Conservation (phyloP, 176 grass and related monocot species). For the Ensete ventricosum region DNA sequence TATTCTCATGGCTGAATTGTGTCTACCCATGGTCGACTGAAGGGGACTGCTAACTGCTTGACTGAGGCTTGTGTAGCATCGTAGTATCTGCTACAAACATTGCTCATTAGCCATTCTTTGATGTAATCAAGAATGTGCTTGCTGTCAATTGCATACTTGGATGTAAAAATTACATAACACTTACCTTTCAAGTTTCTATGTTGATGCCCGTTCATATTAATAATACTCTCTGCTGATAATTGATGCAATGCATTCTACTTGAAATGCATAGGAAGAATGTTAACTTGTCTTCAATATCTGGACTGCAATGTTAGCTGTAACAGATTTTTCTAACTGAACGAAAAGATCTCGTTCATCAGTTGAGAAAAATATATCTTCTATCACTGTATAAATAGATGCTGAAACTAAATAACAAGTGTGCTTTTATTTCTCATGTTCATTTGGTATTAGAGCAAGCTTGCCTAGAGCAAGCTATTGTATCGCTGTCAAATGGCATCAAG, state of each 20-base stretch:
- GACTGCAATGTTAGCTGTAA: no score
- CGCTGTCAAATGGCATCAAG: no score
- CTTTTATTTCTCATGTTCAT: no score
- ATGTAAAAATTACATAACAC: not conserved
- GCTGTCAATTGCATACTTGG: not conserved
- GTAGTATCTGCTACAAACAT: not conserved
- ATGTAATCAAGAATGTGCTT: not conserved
- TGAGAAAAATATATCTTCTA: no score
- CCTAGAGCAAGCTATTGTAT: no score
- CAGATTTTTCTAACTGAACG: no score
- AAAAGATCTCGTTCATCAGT: no score
- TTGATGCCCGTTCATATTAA: not conserved
- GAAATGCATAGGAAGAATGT: not conserved
- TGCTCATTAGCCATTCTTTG: not conserved
- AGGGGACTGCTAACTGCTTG: not conserved
- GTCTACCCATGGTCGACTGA: not conserved
- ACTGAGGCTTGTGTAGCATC: not conserved
- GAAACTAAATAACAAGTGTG: no score
- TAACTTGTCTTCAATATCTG: not conserved
- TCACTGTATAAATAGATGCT: no score
- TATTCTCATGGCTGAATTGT: slow-evolving; percentile 5
- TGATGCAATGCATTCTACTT: not conserved
- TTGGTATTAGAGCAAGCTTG: no score
- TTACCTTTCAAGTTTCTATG: not conserved
- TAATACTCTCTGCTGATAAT: not conserved